phyloP scores from a whole-genome alignment of 2,329 filamentous ascomycete genomes.

The Pyrenophora seminiperda region DNA sequence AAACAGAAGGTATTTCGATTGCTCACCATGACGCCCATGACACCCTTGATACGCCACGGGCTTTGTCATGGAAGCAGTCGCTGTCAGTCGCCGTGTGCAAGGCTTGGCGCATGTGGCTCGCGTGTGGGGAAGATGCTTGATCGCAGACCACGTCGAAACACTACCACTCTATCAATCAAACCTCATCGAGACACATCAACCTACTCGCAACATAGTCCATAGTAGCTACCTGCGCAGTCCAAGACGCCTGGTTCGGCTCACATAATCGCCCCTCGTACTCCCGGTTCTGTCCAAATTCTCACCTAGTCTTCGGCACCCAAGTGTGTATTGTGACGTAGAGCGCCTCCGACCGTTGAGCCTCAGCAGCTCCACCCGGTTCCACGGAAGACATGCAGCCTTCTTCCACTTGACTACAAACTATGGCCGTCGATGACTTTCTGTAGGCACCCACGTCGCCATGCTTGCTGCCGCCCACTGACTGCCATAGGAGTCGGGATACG shows the following conservation, averaged over 20 bases:
- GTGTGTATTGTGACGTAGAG: constrained; percentile 21
- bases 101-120: constrained; percentile 17
- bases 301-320: constrained; percentile 3
- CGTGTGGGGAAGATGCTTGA: constrained; percentile 22
- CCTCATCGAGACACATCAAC: neutral
- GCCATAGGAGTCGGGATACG: constrained; percentile 52
- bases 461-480: constrained; percentile 19
- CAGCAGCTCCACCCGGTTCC: constrained; percentile 16
- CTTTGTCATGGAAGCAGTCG: neutral
- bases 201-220: neutral
- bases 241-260: no score
- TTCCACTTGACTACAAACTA: constrained; percentile 36
- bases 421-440: constrained; percentile 49
- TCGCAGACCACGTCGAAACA: constrained; percentile 13
- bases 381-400: constrained; percentile 36
- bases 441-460: constrained; percentile 16
- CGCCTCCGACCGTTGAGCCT: constrained; percentile 10
- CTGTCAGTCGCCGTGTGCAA: constrained; percentile 2
- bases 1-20: no score
- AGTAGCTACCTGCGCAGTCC: no score
- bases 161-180: constrained; percentile 3
- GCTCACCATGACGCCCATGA: neutral
- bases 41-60: no score
- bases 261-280: no score
- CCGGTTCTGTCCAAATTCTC: neutral